phyloP scores from a whole-genome alignment of 208 protist species.

The Trypanosoma melophagium region DNA sequence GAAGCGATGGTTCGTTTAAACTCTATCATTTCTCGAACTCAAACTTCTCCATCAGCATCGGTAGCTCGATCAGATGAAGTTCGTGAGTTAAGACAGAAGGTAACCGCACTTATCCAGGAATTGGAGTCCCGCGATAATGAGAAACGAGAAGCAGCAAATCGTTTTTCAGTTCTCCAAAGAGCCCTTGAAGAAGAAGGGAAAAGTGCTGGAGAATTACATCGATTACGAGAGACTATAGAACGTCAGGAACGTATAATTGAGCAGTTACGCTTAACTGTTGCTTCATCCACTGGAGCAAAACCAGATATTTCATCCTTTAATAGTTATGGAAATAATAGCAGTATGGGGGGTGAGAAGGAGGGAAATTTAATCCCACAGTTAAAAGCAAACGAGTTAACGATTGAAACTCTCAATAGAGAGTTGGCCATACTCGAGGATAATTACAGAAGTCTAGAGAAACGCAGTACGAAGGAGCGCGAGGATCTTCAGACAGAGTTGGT shows the following conservation, averaged over 20 bases:
- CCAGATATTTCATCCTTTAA: not conserved
- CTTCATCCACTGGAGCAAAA: not conserved
- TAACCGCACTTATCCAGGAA: conserved; percentile 15
- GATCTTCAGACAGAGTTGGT: conserved; percentile 12
- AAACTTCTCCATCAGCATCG: not conserved
- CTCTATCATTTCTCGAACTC: not conserved
- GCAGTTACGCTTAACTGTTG: not conserved
- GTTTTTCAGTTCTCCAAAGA: conserved; percentile 10
- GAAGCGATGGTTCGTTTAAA: conserved; percentile 10
- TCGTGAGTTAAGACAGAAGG: conserved; percentile 14
- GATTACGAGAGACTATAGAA: conserved; percentile 2
- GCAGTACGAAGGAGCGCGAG: conserved; percentile 26
- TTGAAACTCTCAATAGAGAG: conserved; percentile 54
- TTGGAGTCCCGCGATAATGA: conserved; percentile 4
- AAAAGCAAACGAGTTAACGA: conserved; percentile 53
- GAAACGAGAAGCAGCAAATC: conserved; percentile 8
- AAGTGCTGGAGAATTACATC: conserved; percentile 11
- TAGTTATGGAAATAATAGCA: not conserved
- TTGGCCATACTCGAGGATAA: conserved; percentile 38
- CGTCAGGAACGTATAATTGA: conserved; percentile 11
- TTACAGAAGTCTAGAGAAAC: conserved; percentile 18
- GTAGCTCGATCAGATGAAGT: conserved; percentile 2
- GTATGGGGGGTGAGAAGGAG: not conserved
- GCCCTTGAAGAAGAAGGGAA: not conserved
- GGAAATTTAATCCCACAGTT: conserved; percentile 18